Evolutionary conservation across 1,284 basidiomycete species (phyloP).

Genomic region (Irpex lacteus): DNA sequence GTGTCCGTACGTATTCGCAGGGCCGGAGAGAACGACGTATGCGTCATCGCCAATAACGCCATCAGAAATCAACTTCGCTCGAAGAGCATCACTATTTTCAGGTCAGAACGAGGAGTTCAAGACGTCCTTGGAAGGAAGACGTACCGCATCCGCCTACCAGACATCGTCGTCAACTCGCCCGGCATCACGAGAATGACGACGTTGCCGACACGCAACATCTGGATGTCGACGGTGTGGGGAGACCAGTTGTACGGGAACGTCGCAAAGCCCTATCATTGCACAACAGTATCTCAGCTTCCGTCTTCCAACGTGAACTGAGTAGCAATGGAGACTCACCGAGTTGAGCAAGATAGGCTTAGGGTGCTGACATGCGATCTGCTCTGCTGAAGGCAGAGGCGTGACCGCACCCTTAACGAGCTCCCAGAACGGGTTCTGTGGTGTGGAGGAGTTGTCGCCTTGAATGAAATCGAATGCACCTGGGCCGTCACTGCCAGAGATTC

Average conservation of each 20-base stretch:
- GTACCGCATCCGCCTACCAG: constrained; percentile 43
- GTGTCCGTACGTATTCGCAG: constrained; percentile 79
- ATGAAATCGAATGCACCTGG: constrained; percentile 82
- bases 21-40: constrained; percentile 75
- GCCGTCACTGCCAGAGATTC: constrained; percentile 53
- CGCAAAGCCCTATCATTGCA: constrained; percentile 52
- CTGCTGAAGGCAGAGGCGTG: constrained; percentile 56
- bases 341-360: constrained; percentile 83
- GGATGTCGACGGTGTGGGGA: constrained; percentile 73
- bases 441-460: constrained; percentile 70
- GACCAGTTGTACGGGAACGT: constrained; percentile 75
- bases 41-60: constrained; percentile 63
- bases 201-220: constrained; percentile 79
- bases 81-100: constrained; percentile 51
- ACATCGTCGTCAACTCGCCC: constrained; percentile 63
- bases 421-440: constrained; percentile 76
- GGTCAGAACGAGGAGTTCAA: not conserved
- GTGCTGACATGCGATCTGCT: constrained; percentile 70
- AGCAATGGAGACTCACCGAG: constrained; percentile 49
- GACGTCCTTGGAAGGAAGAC: too few relatives aligned
- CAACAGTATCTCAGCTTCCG: not conserved
- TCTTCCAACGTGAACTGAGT: constrained; percentile 1
- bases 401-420: constrained; percentile 74
- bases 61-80: constrained; percentile 58
- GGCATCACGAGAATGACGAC: constrained; percentile 78